Base-by-base conservation (phyloP, 495 filamentous ascomycete genomes). In the Ascodesmis nigricans region DNA sequence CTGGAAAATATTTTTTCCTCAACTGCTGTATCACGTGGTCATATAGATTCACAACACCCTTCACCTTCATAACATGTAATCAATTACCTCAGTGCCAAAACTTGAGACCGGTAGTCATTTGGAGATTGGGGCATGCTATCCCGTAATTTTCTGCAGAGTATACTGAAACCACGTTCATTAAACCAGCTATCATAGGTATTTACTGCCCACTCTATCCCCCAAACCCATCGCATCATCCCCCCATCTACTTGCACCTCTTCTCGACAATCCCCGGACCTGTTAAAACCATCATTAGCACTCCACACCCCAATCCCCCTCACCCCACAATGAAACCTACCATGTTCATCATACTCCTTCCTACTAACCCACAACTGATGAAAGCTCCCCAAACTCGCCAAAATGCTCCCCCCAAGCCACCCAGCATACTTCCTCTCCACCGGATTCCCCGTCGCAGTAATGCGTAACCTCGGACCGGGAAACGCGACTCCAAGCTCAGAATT, bases 291-390 rank as follows among this genome's bases (percentile, higher is more conserved):
- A 6, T 26, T n/a, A 1, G 27, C 16, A 15, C 16, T 14, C 1
- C 16, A 5, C 8, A 5, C 33, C 6, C 23, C 23, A 6, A 25
- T n/a, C 23, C 23, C 23, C 6, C 23, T 25, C 23, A n/a, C 23
- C 6, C 23, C 5, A 33, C n/a, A 14, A 15, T 2, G 28, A 20
- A 33, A 26, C 21, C 8, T 26, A 8, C 75, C 75, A 52, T 75
- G 73, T 57, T 81, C 75, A 39, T 77, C 71, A 54, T 80, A 81
- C 61, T 81, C 75, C 57, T 77, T 75, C 53, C 60, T 71, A 11
- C 73, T 80, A 42, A 99, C 82, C 87, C 87, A 99, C 77, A 95
- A 78, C 52, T 93, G 84, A 60, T 99, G 87, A 56, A 99, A 99
- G n/a, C 80, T 91, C 5, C 90, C 90, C 60, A 99, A 55, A 58